A percentile compares a stretch with the other conserved stretches of the same genome.
Evolutionary conservation across 2,329 filamentous ascomycete genomes (phyloP).

Genomic region (Alternaria angustiovoidea): DNA sequence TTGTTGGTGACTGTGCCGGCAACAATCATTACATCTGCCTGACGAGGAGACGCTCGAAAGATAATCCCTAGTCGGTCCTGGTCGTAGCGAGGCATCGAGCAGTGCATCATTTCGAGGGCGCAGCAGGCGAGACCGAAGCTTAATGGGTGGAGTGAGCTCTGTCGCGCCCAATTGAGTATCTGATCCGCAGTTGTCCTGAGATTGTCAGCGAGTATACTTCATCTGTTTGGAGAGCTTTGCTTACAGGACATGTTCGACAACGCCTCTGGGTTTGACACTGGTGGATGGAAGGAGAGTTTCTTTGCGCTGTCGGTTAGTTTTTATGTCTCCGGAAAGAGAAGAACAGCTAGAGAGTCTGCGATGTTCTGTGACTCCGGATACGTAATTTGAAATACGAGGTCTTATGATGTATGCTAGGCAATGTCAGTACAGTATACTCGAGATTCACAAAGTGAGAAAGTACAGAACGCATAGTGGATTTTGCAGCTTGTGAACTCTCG

Average conservation of each 20-base stretch:
- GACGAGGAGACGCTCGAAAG: slow-evolving; percentile 86
- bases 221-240: background rate
- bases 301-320: background rate
- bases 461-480: background rate
- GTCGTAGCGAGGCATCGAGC: slow-evolving; percentile 87
- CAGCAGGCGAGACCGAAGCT: slow-evolving; percentile 91
- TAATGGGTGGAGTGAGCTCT: slow-evolving; percentile 88
- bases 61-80: slow-evolving; percentile 90
- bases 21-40: slow-evolving; percentile 94
- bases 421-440: background rate
- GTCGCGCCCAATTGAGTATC: slow-evolving; percentile 84
- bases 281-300: slow-evolving; percentile 4
- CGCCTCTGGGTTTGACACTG: slow-evolving; percentile 6
- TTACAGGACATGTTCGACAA: slow-evolving; percentile 23
- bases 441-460: background rate
- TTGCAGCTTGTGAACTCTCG: background rate
- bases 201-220: background rate
- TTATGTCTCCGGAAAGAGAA: background rate
- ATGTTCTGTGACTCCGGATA: rapidly evolving
- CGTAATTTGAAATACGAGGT: background rate
- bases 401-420: background rate
- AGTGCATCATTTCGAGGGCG: slow-evolving; percentile 93
- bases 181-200: slow-evolving; percentile 78
- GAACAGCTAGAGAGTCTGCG: background rate
- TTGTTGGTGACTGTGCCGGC: slow-evolving; percentile 93